phyloP scores from a whole-genome alignment of 164 flowering plant genomes.

The Magnolia changhungtana region DNA sequence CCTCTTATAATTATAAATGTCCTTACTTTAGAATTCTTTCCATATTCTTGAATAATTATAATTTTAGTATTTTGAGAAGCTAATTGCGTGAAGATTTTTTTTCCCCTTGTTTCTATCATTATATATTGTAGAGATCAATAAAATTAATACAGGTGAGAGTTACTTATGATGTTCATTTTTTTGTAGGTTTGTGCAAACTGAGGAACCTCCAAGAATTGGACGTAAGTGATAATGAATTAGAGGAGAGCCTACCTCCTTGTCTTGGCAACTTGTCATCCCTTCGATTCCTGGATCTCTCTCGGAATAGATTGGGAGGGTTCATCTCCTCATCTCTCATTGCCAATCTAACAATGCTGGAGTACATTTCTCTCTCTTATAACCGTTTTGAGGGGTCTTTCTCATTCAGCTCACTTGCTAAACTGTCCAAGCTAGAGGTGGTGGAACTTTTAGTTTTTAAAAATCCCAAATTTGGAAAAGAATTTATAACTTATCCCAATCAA shows the following conservation, averaged over 20 bases:
- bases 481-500: background rate
- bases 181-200: constrained; percentile 12
- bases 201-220: constrained; percentile 7
- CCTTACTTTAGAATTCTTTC: no score
- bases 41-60: no score
- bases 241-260: constrained; percentile 11
- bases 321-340: background rate
- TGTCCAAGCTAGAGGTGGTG: background rate
- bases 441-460: background rate
- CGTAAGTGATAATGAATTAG: background rate
- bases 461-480: no score
- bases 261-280: constrained; percentile 6
- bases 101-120: no score
- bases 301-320: background rate
- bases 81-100: no score
- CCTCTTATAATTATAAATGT: no score
- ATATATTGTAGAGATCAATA: no score
- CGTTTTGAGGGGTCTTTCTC: background rate
- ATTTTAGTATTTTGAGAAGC: no score
- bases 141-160: no score
- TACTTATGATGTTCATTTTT: background rate
- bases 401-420: background rate
- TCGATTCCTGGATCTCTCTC: constrained; percentile 3
- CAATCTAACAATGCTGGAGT: background rate
- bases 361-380: background rate